Evolutionary conservation across 129 eudicot genomes (phyloP), one percentile per base, ranked within the genome.

Genomic region (Silybum marianum): DNA sequence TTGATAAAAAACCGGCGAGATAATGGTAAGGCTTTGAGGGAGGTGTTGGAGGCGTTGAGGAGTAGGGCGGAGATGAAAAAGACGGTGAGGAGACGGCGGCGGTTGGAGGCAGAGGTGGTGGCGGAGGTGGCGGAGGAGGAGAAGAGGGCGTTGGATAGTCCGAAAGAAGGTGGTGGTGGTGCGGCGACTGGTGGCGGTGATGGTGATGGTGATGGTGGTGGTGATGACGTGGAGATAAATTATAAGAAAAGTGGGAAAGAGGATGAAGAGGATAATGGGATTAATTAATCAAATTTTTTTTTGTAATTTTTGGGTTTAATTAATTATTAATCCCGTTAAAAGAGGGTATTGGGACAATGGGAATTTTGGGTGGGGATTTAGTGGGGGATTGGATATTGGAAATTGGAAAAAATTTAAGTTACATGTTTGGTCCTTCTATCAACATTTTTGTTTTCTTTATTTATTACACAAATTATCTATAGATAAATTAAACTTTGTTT

Each of bases 111-210:
- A 28, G 77, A 75, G 24, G 82, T 42, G 25, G 80, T 62, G 78
- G 88, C 16, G 26, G 67, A 58, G 72, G 92, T 1, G 81, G 97
- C 88, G 71, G 93, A 88, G 76, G 98, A 91, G 40, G 98, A 91
- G 88, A 93, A 89, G 80, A 84, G 93, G 82, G 94, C 97, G 13
- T 78, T 93, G 93, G 98, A 93, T 21, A 93, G 85, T 71, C 90
- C 89, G 9, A 85, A 80, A 78, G 88, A 87, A 32, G 73, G 86
- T 9, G 87, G 23, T 48, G 87, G 42, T 44, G 83, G 83, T 19
- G 86, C 58, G 82, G 83, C 69, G 83, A 71, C 38, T 6, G 39
- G 71, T 69, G 86, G 42, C 9, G 87, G 22, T n/a, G n/a, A n/a
- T n/a, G n/a, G n/a, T n/a, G n/a, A n/a, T n/a, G n/a, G n/a, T n/a